Conservation (phyloP, 2,329 filamentous ascomycete species). For the Fusarium agapanthi region DNA sequence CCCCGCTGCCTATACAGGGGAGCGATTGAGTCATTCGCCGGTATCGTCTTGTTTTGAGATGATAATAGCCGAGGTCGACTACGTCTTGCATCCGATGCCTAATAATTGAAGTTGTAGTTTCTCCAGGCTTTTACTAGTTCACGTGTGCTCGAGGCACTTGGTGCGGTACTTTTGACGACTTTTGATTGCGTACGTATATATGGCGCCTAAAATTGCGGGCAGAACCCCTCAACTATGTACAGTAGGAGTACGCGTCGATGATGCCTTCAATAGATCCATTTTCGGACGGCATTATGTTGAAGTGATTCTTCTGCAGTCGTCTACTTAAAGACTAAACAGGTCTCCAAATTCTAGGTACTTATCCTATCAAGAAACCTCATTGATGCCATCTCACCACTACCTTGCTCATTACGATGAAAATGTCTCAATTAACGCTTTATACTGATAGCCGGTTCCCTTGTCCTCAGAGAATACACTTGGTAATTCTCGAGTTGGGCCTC, state of each 20-base stretch:
- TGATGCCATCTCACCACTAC: not conserved
- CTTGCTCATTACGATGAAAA: not conserved
- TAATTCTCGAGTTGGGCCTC: not conserved
- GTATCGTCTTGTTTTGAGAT: not conserved
- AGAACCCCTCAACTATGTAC: not conserved
- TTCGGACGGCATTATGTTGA: not conserved
- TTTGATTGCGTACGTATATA: not conserved
- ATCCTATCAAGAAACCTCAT: not conserved
- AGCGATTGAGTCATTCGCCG: not conserved
- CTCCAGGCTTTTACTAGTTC: not conserved
- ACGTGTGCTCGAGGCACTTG: not conserved
- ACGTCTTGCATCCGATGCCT: accelerated
- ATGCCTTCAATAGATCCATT: not conserved
- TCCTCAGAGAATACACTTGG: not conserved
- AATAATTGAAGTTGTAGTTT: accelerated
- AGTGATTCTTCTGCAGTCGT: accelerated
- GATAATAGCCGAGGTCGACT: not conserved
- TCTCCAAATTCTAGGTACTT: accelerated
- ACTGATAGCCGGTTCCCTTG: not conserved
- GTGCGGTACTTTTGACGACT: not conserved
- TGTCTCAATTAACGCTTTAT: not conserved
- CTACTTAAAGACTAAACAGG: not conserved
- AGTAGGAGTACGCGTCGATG: not conserved
- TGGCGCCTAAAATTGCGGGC: not conserved
- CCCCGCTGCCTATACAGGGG: not conserved